phyloP scores from a whole-genome alignment of 2,329 filamentous ascomycete species.

The Alternaria burnsii region DNA sequence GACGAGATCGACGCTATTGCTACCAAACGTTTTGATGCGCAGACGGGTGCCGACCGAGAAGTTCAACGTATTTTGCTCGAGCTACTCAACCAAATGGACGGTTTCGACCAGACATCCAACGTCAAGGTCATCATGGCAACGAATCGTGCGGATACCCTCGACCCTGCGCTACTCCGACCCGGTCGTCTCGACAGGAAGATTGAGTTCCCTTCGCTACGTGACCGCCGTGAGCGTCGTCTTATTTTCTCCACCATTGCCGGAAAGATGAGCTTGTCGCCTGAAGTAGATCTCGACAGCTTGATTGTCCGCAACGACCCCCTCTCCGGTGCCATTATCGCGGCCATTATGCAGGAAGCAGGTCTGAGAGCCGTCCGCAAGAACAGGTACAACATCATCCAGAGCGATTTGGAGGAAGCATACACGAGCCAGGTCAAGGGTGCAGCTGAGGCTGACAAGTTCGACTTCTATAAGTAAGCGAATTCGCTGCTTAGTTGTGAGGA shows the following conservation, averaged over 20 bases:
- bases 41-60: conserved; percentile 96
- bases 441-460: conserved; percentile 77
- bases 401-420: conserved; percentile 95
- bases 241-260: conserved; percentile 97
- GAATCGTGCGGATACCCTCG: conserved; percentile 95
- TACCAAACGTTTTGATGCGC: conserved; percentile 98
- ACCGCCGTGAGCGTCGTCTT: conserved; percentile 91
- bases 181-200: conserved; percentile 98
- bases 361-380: conserved; percentile 95
- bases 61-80: conserved; percentile 98
- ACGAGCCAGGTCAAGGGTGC: conserved; percentile 93
- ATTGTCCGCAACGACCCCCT: conserved; percentile 97
- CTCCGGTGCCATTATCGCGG: conserved; percentile 93
- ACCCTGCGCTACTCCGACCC: conserved; percentile 91
- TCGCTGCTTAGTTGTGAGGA: not conserved
- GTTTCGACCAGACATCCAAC: conserved; percentile 98
- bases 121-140: conserved; percentile 99
- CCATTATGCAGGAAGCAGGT: conserved; percentile 99
- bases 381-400: conserved; percentile 98
- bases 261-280: conserved; percentile 96
- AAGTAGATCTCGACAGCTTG: conserved; percentile 94
- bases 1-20: conserved; percentile 99
- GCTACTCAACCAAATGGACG: conserved; percentile 99
- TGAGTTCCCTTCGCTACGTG: conserved; percentile 94
- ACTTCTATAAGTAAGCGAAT: conserved; percentile 63